These are phyloP conservation scores for Vigna hirtella DNA, from an alignment of 306 rosid genomes.

Conservation along the genomic window DNA sequence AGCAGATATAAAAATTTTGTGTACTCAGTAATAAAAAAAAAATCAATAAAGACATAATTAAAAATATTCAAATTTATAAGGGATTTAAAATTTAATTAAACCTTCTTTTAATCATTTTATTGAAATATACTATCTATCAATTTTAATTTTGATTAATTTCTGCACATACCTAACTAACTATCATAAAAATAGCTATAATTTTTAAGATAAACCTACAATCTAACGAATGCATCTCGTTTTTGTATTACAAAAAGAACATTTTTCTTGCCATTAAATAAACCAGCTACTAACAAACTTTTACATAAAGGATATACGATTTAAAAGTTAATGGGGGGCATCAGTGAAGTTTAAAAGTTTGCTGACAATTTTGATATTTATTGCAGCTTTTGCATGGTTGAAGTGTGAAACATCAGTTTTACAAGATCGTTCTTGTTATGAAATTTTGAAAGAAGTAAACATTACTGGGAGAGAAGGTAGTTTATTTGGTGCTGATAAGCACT, in stretches of 20 bases:
- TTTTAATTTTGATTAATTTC: too few species aligned
- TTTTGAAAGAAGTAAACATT: constrained; percentile 44
- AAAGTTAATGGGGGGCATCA: not conserved
- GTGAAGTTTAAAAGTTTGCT: not conserved
- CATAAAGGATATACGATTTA: not conserved
- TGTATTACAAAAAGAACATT: too few species aligned
- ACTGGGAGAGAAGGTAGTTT: constrained; percentile 49
- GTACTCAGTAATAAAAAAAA: too few species aligned
- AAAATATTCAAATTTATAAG: too few species aligned
- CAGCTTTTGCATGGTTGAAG: constrained; percentile 67
- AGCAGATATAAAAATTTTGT: too few species aligned
- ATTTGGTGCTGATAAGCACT: constrained; percentile 47
- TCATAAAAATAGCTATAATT: too few species aligned
- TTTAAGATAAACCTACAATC: not conserved
- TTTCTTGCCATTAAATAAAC: not conserved
- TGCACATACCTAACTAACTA: too few species aligned
- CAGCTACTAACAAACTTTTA: not conserved
- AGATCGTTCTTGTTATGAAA: constrained; percentile 46
- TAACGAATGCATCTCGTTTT: too few species aligned
- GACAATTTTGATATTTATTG: not conserved
- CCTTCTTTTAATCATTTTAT: too few species aligned
- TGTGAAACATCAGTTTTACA: constrained; percentile 50
- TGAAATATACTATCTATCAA: too few species aligned
- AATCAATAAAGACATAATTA: too few species aligned
- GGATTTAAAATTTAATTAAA: too few species aligned